Conservation (phyloP, 2,329 filamentous ascomycete species). For the Aspergillus amoenus region DNA sequence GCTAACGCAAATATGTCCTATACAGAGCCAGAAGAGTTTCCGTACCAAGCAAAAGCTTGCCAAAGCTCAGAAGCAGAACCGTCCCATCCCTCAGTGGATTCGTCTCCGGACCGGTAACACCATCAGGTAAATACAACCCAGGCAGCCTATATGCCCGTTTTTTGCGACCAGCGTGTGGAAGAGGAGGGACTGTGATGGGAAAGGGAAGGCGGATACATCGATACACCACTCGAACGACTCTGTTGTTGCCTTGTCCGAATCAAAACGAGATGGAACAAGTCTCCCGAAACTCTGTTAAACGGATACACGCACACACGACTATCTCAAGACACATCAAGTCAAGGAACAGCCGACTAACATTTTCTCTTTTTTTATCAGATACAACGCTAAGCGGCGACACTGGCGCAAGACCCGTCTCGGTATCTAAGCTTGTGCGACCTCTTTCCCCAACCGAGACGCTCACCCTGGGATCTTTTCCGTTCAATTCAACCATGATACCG, state of each 20-base stretch:
- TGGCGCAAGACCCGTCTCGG: slow-evolving; percentile 99
- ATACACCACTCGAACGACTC: neutral
- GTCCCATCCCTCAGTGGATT: slow-evolving; percentile 99
- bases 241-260: neutral
- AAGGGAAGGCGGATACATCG: neutral
- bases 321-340: neutral
- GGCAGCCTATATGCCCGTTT: slow-evolving; percentile 2
- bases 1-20: slow-evolving; percentile 13
- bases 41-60: slow-evolving; percentile 99
- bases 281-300: neutral
- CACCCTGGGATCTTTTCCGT: slow-evolving; percentile 25
- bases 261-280: neutral
- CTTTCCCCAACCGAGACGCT: slow-evolving; percentile 33
- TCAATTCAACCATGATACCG: slow-evolving; percentile 29
- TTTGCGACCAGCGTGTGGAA: neutral
- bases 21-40: slow-evolving; percentile 99
- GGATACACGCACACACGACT: neutral
- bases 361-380: slow-evolving; percentile 58
- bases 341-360: slow-evolving; percentile 13
- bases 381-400: slow-evolving; percentile 99
- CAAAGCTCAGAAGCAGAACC: slow-evolving; percentile 99
- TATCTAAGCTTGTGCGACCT: slow-evolving; percentile 68
- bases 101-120: slow-evolving; percentile 97
- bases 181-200: neutral
- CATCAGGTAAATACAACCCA: slow-evolving; percentile 76